Conservation (phyloP, 805 yeast genomes). For the Saccharomycopsis fodiens region DNA sequence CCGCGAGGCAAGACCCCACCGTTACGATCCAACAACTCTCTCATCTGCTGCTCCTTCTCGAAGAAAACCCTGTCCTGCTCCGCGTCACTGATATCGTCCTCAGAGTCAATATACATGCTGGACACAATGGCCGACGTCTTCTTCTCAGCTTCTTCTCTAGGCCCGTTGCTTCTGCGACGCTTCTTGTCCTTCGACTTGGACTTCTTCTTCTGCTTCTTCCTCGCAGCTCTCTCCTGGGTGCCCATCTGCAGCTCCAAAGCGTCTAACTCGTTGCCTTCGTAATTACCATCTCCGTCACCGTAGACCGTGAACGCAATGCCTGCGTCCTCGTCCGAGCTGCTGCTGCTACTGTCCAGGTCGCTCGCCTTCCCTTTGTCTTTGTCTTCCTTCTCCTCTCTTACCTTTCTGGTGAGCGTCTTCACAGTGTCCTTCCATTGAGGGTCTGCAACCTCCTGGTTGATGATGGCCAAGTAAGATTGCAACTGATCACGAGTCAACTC, state of each 20-base stretch:
- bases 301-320: conserved; percentile 29
- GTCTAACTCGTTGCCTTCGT: conserved; percentile 21
- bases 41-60: conserved; percentile 13
- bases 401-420: conserved; percentile 26
- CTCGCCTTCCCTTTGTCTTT: not conserved
- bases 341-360: conserved; percentile 17
- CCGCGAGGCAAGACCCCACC: conserved; percentile 12
- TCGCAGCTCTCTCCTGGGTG: conserved; percentile 9
- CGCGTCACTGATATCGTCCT: conserved; percentile 23
- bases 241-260: conserved; percentile 14
- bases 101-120: conserved; percentile 29
- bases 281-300: conserved; percentile 20
- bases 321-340: conserved; percentile 23
- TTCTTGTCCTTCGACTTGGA: not conserved
- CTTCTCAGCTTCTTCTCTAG: not conserved
- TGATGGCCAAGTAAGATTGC: conserved; percentile 24
- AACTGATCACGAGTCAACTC: conserved; percentile 29
- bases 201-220: conserved; percentile 7
- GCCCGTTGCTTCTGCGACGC: not conserved
- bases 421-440: conserved; percentile 24
- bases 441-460: not conserved
- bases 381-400: not conserved
- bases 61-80: conserved; percentile 14
- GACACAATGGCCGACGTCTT: conserved; percentile 17
- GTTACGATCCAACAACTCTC: conserved; percentile 12